These are phyloP conservation scores for Aspergillus floridensis DNA, from an alignment of 2,329 filamentous ascomycete species.

Conservation along the genomic window DNA sequence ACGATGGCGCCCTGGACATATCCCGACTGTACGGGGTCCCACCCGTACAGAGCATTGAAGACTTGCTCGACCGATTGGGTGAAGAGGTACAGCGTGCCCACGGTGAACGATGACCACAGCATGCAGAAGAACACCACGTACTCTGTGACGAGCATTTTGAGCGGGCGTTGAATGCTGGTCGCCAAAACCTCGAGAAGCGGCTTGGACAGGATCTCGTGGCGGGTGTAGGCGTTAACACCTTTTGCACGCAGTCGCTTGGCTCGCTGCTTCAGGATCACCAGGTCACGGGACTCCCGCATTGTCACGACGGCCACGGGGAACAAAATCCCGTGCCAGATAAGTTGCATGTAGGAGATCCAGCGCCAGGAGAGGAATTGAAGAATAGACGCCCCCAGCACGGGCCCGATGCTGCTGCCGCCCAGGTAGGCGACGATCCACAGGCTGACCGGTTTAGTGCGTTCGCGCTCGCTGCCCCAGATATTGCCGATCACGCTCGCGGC, in stretches of 20 bases:
- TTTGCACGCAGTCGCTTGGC: slow-evolving; percentile 36
- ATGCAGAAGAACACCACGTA: slow-evolving; percentile 45
- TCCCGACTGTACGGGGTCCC: slow-evolving; percentile 32
- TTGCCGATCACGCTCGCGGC: slow-evolving; percentile 32
- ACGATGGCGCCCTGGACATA: slow-evolving; percentile 44
- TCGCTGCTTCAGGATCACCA: slow-evolving; percentile 39
- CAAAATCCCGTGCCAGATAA: slow-evolving; percentile 39
- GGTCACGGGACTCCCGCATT: slow-evolving; percentile 42
- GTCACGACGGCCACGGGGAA: slow-evolving; percentile 42
- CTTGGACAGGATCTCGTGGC: slow-evolving; percentile 39
- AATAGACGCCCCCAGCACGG: slow-evolving; percentile 44
- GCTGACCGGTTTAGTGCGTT: slow-evolving; percentile 38
- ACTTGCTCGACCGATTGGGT: slow-evolving; percentile 45
- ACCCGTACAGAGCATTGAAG: slow-evolving; percentile 34
- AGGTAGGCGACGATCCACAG: slow-evolving; percentile 44
- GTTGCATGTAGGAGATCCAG: slow-evolving; percentile 30
- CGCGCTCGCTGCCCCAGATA: slow-evolving; percentile 31
- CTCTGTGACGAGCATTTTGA: slow-evolving; percentile 41
- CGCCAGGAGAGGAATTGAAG: slow-evolving; percentile 20
- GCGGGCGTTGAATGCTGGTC: slow-evolving; percentile 38
- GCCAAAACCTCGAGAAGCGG: slow-evolving; percentile 27
- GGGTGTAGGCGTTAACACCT: slow-evolving; percentile 27
- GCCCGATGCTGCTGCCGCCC: slow-evolving; percentile 45
- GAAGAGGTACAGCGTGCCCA: slow-evolving; percentile 45
- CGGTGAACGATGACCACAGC: slow-evolving; percentile 45